phyloP scores from a whole-genome alignment of 257 asterid genomes.

The Thymus quinquecostatus region DNA sequence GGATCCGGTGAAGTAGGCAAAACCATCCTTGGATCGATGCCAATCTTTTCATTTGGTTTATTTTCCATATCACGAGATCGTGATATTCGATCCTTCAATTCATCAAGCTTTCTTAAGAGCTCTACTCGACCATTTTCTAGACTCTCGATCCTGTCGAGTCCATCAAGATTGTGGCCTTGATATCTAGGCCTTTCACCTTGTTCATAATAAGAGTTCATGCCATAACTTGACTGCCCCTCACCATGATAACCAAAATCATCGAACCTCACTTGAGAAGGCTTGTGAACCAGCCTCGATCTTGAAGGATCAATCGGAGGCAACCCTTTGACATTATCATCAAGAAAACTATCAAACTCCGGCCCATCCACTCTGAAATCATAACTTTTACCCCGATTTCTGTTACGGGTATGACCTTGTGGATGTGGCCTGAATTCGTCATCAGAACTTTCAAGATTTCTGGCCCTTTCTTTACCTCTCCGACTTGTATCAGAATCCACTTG shows the following conservation, averaged over 20 bases:
- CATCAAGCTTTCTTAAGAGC: constrained; percentile 79
- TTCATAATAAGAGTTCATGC: constrained; percentile 47
- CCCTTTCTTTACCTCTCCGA: constrained; percentile 53
- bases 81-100: constrained; percentile 70
- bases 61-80: constrained; percentile 63
- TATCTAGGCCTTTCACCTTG: constrained; percentile 51
- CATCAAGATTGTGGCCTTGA: constrained; percentile 50
- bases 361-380: constrained; percentile 39
- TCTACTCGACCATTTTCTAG: constrained; percentile 77
- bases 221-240: constrained; percentile 67
- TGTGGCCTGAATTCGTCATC: constrained; percentile 46
- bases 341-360: constrained; percentile 43
- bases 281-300: constrained; percentile 46
- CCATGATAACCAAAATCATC: constrained; percentile 45
- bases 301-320: constrained; percentile 45
- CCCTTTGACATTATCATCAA: constrained; percentile 38
- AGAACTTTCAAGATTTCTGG: constrained; percentile 37
- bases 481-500: constrained; percentile 36
- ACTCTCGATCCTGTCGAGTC: constrained; percentile 54
- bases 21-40: constrained; percentile 37
- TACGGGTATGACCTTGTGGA: constrained; percentile 33
- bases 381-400: constrained; percentile 38
- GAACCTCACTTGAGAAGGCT: constrained; percentile 45
- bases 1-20: constrained; percentile 51
- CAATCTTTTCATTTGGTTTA: constrained; percentile 53